Evolutionary conservation across 768 basidiomycete species (phyloP).

Genomic region (Russula sp.): DNA sequence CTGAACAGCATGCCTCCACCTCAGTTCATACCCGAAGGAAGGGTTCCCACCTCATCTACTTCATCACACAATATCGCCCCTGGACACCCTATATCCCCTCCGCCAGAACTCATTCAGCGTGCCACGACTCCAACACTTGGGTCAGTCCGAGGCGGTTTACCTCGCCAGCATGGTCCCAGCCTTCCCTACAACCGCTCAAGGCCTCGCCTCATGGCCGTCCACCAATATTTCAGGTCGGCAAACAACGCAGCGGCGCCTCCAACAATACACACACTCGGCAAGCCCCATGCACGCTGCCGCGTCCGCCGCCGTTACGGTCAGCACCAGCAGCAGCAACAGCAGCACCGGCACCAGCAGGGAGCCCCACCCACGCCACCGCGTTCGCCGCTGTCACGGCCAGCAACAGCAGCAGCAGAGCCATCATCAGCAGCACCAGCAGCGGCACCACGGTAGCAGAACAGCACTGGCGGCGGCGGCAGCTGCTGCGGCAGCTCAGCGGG

Average conservation of each 20-base stretch:
- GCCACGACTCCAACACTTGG: conserved; percentile 84
- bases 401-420: too few relatives aligned
- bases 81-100: conserved; percentile 86
- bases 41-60: conserved; percentile 39
- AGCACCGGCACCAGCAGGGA: too few relatives aligned
- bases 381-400: too few relatives aligned
- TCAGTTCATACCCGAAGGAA: conserved; percentile 65
- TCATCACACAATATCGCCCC: conserved; percentile 60
- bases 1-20: conserved; percentile 69
- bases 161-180: too few relatives aligned
- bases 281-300: too few relatives aligned
- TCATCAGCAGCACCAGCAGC: too few relatives aligned
- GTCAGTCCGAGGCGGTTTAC: conserved; percentile 52
- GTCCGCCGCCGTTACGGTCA: too few relatives aligned
- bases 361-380: too few relatives aligned
- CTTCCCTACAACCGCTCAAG: conserved; percentile 64
- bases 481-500: too few relatives aligned
- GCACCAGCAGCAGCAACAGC: too few relatives aligned
- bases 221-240: conserved; percentile 77
- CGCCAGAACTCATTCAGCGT: conserved; percentile 85
- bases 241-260: conserved; percentile 48
- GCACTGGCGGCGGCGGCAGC: too few relatives aligned
- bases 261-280: conserved; percentile 37
- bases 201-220: conserved; percentile 62
- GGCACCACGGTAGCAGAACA: too few relatives aligned